Evolutionary conservation across 768 basidiomycete species (phyloP).

Genomic region (Suillus bovinus): DNA sequence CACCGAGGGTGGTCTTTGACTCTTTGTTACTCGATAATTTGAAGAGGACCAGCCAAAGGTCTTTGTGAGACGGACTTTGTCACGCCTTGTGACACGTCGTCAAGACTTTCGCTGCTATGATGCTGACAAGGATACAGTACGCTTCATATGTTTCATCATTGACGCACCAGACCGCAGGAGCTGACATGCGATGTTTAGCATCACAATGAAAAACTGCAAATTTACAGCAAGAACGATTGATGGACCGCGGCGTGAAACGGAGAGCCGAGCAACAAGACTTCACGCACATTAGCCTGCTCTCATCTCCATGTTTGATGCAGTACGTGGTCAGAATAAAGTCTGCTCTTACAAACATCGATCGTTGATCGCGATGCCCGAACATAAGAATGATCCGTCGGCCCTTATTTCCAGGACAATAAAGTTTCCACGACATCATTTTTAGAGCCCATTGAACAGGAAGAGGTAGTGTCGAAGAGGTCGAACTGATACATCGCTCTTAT

Average conservation of each 20-base stretch:
- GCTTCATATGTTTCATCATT: neutral
- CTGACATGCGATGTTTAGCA: neutral
- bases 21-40: neutral
- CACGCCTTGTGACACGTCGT: neutral
- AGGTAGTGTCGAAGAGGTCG: neutral
- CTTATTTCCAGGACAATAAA: neutral
- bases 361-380: neutral
- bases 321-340: neutral
- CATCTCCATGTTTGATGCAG: neutral
- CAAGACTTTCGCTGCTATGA: neutral
- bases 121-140: neutral
- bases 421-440: neutral
- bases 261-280: neutral
- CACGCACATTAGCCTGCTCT: neutral
- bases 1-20: neutral
- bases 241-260: neutral
- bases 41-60: neutral
- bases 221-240: neutral
- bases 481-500: neutral
- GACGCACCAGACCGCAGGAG: neutral
- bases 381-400: neutral
- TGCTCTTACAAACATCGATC: neutral
- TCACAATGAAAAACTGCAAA: neutral
- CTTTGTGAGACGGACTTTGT: conserved; percentile 1
- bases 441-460: neutral